Base-by-base conservation (phyloP, 1,139 yeast species). In the Debaryomyces coudertii region DNA sequence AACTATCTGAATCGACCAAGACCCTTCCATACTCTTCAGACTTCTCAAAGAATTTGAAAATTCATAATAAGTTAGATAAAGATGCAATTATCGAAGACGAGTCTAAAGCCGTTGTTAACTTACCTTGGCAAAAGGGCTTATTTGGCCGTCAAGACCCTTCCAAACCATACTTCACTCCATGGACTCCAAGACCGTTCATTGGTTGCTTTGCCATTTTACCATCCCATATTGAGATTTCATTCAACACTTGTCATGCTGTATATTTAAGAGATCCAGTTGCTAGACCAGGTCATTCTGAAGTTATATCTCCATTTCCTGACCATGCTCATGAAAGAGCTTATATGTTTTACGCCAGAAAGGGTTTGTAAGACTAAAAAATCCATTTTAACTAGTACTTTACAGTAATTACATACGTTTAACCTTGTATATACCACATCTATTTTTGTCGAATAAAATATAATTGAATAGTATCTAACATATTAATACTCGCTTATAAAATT, bases 261-360 rank as follows among this genome's bases (percentile, higher is more conserved):
- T 93, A 93, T 68, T 73, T 93, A 67, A 85, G 97, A 69, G 96
- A 93, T 65, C 99, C 99, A 12, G 92, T 93, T 47, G 96, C 98
- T 9, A 82, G 98, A 67, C 97, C 98, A 9, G 98, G 97, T 42
- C 92, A 88, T 61, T 88, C 97, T 25, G 99, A 93, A 72, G 96
- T 93, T 47, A 89, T 93, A 50, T 78, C 96, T 43, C 99, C 99
- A 45, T 89, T 87, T 70, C 85, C 87, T 39, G 77, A 83, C 53
- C 86, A 85, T 53, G 83, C 85, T 56, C 98, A 93, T 62, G 95
- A 92, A 70, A 83, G 96, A 67, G 97, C 98, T 35, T 92, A 88
- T 76, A 88, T 90, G 95, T 90, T 86, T 80, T 93, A 93, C 69
- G 83, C 83, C 49, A 84, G 95, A 74, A 85, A 82, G 62, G 88